These are phyloP conservation scores for Hyphopichia khmerensis DNA, from an alignment of 1,139 yeast genomes.

Conservation along the genomic window DNA sequence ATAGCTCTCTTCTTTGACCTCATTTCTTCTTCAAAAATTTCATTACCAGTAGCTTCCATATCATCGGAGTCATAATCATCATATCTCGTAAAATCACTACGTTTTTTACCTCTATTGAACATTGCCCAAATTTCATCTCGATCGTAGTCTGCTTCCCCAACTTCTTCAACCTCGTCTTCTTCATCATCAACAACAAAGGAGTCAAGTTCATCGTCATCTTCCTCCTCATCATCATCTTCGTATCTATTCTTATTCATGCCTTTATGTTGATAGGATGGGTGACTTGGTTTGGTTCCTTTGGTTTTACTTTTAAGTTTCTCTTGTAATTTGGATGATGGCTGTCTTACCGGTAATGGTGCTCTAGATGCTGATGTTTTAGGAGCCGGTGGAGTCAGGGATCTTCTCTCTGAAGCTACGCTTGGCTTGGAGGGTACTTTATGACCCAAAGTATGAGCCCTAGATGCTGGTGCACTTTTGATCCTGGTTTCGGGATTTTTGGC, in stretches of 20 bases:
- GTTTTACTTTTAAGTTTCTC: conserved; percentile 22
- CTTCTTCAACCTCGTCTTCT: conserved; percentile 18
- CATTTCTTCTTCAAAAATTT: conserved; percentile 77
- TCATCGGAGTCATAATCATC: conserved; percentile 62
- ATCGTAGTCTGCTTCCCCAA: conserved; percentile 49
- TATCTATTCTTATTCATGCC: conserved; percentile 2
- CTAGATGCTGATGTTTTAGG: conserved; percentile 4
- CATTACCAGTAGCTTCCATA: conserved; percentile 95
- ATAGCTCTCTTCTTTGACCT: conserved; percentile 60
- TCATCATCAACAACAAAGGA: conserved; percentile 61
- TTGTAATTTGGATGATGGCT: conserved; percentile 24
- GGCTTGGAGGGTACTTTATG: neutral
- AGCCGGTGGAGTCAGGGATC: neutral
- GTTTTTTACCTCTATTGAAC: conserved; percentile 64
- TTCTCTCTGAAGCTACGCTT: neutral
- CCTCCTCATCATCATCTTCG: conserved; percentile 15
- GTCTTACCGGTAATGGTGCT: conserved; percentile 26
- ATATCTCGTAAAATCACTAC: conserved; percentile 42
- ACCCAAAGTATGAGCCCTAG: neutral
- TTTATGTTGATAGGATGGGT: conserved; percentile 2
- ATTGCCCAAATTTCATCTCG: conserved; percentile 88
- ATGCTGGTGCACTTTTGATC: neutral
- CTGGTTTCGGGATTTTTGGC: too few species aligned
- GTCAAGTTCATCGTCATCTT: conserved; percentile 39
- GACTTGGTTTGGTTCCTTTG: neutral